These are phyloP conservation scores for Dryas alaskensis DNA, from an alignment of 306 rosid species.

Conservation along the genomic window DNA sequence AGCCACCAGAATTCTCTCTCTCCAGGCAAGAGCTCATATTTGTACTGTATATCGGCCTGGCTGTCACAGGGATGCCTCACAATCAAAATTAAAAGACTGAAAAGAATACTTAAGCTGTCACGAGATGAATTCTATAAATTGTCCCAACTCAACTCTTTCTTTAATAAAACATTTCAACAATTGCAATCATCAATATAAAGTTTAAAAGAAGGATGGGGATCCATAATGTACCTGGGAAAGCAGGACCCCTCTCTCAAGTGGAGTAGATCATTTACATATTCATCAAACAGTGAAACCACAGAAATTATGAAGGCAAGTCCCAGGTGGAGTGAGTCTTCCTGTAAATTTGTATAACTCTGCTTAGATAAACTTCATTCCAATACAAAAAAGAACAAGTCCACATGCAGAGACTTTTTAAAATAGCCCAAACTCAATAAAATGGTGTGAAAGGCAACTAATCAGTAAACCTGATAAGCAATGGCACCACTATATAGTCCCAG, in stretches of 20 bases:
- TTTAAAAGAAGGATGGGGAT: neutral
- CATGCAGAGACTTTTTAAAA: neutral
- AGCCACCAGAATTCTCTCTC: slow-evolving; percentile 20
- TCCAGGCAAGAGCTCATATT: slow-evolving; percentile 28
- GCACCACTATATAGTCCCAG: slow-evolving; percentile 64
- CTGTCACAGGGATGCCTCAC: slow-evolving; percentile 49
- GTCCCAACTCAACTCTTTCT: neutral
- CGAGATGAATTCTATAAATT: neutral
- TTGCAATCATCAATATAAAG: neutral
- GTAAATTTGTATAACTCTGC: neutral
- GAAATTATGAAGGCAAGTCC: slow-evolving; percentile 69
- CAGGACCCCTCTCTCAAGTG: slow-evolving; percentile 80
- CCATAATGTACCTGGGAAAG: slow-evolving; percentile 59
- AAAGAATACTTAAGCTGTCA: neutral
- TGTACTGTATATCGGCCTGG: slow-evolving; percentile 66
- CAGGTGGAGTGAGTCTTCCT: slow-evolving; percentile 65
- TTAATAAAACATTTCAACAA: neutral
- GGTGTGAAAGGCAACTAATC: slow-evolving; percentile 9
- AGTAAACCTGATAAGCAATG: slow-evolving; percentile 68
- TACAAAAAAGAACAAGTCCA: slow-evolving; percentile 2
- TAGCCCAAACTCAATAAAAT: neutral
- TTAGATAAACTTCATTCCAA: neutral
- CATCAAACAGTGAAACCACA: slow-evolving; percentile 75
- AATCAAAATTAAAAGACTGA: slow-evolving; percentile 21
- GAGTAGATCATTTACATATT: slow-evolving; percentile 78